Evolutionary conservation across 2,329 filamentous ascomycete species (phyloP).

Genomic region (Apiospora pterosperma): DNA sequence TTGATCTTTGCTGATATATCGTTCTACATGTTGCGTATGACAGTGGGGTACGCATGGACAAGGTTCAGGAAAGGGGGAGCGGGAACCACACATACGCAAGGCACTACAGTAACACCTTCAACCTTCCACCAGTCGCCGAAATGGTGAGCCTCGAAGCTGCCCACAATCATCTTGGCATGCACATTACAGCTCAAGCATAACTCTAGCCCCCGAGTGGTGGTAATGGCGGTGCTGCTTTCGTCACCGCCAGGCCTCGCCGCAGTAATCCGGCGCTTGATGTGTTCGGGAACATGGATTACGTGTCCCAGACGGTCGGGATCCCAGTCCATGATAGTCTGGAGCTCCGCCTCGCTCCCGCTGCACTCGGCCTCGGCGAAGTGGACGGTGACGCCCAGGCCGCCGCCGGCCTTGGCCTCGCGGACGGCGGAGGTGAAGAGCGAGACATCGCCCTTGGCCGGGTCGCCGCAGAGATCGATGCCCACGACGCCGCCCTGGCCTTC

Average conservation of each 20-base stretch:
- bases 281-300: conserved; percentile 69
- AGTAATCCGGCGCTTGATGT: conserved; percentile 51
- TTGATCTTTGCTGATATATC: background rate
- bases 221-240: conserved; percentile 23
- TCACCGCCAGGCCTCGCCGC: conserved; percentile 18
- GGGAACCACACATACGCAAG: conserved; percentile 57
- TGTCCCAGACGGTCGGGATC: conserved; percentile 69
- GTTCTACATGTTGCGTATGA: background rate
- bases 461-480: conserved; percentile 75
- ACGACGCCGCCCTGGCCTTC: too few species aligned
- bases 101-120: conserved; percentile 56
- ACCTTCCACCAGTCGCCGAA: conserved; percentile 69
- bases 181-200: conserved; percentile 81
- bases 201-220: conserved; percentile 61
- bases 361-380: conserved; percentile 72
- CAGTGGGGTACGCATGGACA: background rate
- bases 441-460: conserved; percentile 63
- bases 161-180: conserved; percentile 66
- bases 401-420: conserved; percentile 44
- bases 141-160: conserved; percentile 67
- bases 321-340: conserved; percentile 62
- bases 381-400: conserved; percentile 62
- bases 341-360: conserved; percentile 56
- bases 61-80: background rate
- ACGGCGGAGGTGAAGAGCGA: conserved; percentile 59